phyloP scores from a whole-genome alignment of 495 filamentous ascomycete genomes.

The Aspergillus coremiiformis region DNA sequence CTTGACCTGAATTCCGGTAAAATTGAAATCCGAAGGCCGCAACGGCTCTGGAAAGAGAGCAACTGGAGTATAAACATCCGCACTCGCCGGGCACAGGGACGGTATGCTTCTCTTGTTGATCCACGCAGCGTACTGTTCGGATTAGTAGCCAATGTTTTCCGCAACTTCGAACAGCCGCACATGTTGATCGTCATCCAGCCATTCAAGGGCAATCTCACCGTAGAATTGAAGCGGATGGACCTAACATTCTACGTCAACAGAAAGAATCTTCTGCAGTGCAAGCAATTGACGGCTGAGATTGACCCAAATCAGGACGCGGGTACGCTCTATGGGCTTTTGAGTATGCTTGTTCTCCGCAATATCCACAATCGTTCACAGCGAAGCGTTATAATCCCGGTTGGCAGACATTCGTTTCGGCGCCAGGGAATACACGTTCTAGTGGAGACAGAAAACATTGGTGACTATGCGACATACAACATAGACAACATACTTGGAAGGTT shows the following conservation, averaged over 20 bases:
- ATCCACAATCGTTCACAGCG: conserved; percentile 28
- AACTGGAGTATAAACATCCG: conserved; percentile 30
- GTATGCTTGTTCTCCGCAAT: conserved; percentile 46
- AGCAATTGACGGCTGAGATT: conserved; percentile 38
- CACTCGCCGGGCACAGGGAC: conserved; percentile 14
- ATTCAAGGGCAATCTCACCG: conserved; percentile 13
- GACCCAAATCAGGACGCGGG: conserved; percentile 46
- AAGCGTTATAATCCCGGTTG: conserved; percentile 43
- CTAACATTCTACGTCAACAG: conserved; percentile 41
- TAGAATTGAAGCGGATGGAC: conserved; percentile 43
- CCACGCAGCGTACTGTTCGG: conserved; percentile 20
- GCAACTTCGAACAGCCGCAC: conserved; percentile 25
- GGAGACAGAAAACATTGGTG: conserved; percentile 23
- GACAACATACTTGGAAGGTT: conserved; percentile 43
- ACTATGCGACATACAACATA: conserved; percentile 38
- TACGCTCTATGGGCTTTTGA: conserved; percentile 46
- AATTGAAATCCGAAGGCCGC: conserved; percentile 30
- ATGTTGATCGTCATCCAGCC: conserved; percentile 31
- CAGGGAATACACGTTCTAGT: conserved; percentile 35
- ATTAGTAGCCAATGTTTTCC: conserved; percentile 26
- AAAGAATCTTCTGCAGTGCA: conserved; percentile 15
- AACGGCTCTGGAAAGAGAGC: conserved; percentile 28
- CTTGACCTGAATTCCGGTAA: conserved; percentile 35
- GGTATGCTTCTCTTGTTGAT: conserved; percentile 22
- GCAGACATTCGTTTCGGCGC: conserved; percentile 17